phyloP scores from a whole-genome alignment of 2,329 filamentous ascomycete species.

The Claviceps humidiphila region DNA sequence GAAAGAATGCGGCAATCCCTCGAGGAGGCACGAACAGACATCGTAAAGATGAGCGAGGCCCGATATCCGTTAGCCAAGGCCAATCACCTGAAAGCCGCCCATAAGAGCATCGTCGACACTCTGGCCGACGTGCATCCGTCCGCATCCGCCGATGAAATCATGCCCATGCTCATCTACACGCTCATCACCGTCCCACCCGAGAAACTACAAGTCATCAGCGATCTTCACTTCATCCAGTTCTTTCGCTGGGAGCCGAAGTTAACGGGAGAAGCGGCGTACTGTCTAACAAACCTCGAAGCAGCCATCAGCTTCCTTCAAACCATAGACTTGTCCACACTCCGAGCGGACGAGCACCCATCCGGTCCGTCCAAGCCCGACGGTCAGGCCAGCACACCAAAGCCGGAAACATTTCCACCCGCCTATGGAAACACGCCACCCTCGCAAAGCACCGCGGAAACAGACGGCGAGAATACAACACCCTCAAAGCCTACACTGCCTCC shows the following conservation, averaged over 20 bases:
- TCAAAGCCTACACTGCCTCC: slow-evolving; percentile 25
- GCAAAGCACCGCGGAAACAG: slow-evolving; percentile 18
- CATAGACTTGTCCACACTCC: slow-evolving; percentile 79
- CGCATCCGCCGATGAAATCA: slow-evolving; percentile 91
- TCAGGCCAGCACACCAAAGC: slow-evolving; percentile 33
- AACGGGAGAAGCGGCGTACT: slow-evolving; percentile 90
- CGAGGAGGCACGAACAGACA: slow-evolving; percentile 51
- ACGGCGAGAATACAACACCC: slow-evolving; percentile 18
- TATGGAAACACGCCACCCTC: slow-evolving; percentile 30
- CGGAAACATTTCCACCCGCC: slow-evolving; percentile 44
- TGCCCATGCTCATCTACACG: slow-evolving; percentile 92
- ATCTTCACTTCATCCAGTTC: slow-evolving; percentile 84
- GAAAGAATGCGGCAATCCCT: slow-evolving; percentile 62
- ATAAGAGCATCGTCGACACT: slow-evolving; percentile 91
- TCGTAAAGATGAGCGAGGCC: slow-evolving; percentile 74
- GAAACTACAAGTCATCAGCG: slow-evolving; percentile 79
- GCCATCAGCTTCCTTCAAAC: slow-evolving; percentile 90
- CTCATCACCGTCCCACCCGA: slow-evolving; percentile 83
- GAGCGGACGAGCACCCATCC: slow-evolving; percentile 62
- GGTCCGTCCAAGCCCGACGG: slow-evolving; percentile 47
- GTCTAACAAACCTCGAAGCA: slow-evolving; percentile 88
- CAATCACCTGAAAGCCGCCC: slow-evolving; percentile 72
- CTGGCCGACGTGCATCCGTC: slow-evolving; percentile 54
- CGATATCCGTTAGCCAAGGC: slow-evolving; percentile 85
- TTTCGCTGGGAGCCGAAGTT: slow-evolving; percentile 79